Evolutionary conservation across 257 asterid species (phyloP).

Genomic region (Datura wrightii): DNA sequence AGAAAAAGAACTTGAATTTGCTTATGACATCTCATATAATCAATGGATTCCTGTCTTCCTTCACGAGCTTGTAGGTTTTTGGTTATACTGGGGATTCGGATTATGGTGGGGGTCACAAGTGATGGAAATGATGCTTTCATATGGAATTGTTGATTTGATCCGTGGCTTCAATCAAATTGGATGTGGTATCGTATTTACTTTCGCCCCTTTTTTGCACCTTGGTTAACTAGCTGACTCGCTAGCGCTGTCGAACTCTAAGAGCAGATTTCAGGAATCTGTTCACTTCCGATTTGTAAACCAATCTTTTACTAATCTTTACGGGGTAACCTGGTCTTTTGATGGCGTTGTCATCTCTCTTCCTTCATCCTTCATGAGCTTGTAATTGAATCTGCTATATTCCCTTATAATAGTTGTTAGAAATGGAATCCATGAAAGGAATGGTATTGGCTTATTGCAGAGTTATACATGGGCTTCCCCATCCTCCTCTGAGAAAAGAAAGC

Average conservation of each 20-base stretch:
- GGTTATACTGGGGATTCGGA: neutral
- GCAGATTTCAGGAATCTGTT: neutral
- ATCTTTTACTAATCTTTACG: neutral
- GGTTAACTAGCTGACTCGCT: neutral
- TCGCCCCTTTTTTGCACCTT: neutral
- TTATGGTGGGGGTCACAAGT: neutral
- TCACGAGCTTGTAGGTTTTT: neutral
- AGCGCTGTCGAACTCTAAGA: neutral
- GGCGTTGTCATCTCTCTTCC: neutral
- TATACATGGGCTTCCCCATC: slow-evolving; percentile 2
- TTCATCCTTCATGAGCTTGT: neutral
- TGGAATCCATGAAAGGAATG: neutral
- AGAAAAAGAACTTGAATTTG: neutral
- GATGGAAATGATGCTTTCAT: neutral
- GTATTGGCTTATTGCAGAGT: neutral
- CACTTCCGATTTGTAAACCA: neutral
- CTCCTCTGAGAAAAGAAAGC: slow-evolving; percentile 5
- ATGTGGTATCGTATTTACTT: neutral
- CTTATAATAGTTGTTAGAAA: neutral
- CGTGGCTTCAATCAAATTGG: neutral
- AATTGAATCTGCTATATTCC: slow-evolving; percentile 16
- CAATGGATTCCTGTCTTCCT: neutral
- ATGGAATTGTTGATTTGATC: neutral
- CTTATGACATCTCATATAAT: neutral
- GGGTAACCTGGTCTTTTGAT: neutral